A percentile compares a stretch with the other conserved stretches of the same genome.
phyloP scores from a whole-genome alignment of 257 asterid genomes.

The Penstemon eatonii region DNA sequence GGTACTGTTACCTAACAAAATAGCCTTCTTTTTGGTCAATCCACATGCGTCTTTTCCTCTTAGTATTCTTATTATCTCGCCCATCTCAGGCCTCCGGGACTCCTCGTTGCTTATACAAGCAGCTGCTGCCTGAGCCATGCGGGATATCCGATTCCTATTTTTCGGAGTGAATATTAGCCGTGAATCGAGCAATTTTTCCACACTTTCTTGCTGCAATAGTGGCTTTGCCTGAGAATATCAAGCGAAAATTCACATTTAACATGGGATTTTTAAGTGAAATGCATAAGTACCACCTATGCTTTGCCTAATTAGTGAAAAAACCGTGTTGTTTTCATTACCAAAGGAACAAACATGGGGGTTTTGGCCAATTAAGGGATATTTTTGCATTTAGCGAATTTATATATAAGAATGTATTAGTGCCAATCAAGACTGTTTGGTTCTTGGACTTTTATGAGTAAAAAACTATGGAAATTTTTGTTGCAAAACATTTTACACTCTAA shows the following conservation, averaged over 20 bases:
- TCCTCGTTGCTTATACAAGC: constrained; percentile 65
- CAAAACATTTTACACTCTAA: too few species aligned
- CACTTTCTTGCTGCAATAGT: constrained; percentile 54
- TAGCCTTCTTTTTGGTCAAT: constrained; percentile 41
- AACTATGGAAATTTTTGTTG: too few species aligned
- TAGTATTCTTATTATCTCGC: constrained; percentile 50
- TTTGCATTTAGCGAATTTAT: too few species aligned
- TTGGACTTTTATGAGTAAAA: too few species aligned
- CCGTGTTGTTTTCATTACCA: too few species aligned
- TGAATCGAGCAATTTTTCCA: constrained; percentile 58
- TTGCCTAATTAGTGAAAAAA: too few species aligned
- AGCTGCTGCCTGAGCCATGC: constrained; percentile 65
- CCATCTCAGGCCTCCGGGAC: constrained; percentile 61
- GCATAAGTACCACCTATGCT: too few species aligned
- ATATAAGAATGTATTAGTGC: too few species aligned
- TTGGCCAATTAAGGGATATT: too few species aligned
- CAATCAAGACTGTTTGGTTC: too few species aligned
- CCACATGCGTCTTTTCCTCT: constrained; percentile 47
- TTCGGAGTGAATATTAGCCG: constrained; percentile 38
- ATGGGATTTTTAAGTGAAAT: too few species aligned
- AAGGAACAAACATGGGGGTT: too few species aligned
- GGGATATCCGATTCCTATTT: constrained; percentile 38
- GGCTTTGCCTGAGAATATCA: constrained; percentile 61
- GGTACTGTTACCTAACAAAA: constrained; percentile 28
- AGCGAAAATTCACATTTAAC: background rate